These are phyloP conservation scores for Globisporangium recalcitrans DNA, from an alignment of 352 stramenopile genomes.

Conservation along the genomic window DNA sequence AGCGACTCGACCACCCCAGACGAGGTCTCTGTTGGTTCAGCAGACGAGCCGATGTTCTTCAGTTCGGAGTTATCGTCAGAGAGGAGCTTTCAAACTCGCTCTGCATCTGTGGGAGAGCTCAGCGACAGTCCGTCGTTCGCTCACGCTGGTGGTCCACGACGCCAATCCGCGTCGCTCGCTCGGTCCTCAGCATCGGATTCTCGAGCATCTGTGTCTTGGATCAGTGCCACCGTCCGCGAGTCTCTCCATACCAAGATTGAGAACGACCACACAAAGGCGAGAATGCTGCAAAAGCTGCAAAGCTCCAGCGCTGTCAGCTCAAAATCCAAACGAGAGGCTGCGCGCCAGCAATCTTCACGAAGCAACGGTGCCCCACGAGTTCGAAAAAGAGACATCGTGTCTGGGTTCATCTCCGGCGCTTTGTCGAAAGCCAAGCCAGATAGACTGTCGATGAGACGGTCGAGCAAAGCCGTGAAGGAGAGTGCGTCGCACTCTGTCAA, in stretches of 20 bases:
- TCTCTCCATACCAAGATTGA: conserved; percentile 50
- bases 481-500: conserved; percentile 10
- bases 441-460: conserved; percentile 18
- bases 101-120: conserved; percentile 7
- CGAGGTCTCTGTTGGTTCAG: neutral
- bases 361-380: conserved; percentile 24
- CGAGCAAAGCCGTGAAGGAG: conserved; percentile 20
- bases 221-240: conserved; percentile 30
- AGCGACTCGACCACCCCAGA: conserved; percentile 25
- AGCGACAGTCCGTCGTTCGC: conserved; percentile 6
- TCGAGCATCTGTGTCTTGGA: conserved; percentile 27
- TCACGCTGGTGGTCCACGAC: neutral
- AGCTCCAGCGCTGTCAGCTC: conserved; percentile 28
- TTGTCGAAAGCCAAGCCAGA: conserved; percentile 33
- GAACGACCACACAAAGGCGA: conserved; percentile 52
- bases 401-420: conserved; percentile 43
- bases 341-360: neutral
- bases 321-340: conserved; percentile 14
- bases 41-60: conserved; percentile 9
- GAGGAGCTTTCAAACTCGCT: conserved; percentile 10
- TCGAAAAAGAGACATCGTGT: conserved; percentile 66
- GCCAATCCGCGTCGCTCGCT: conserved; percentile 28
- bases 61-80: conserved; percentile 2
- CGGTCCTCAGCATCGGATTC: conserved; percentile 33
- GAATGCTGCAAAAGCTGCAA: conserved; percentile 63